These are phyloP conservation scores for Sisymbrium altissimum DNA, from an alignment of 345 rosid genomes.

Conservation along the genomic window DNA sequence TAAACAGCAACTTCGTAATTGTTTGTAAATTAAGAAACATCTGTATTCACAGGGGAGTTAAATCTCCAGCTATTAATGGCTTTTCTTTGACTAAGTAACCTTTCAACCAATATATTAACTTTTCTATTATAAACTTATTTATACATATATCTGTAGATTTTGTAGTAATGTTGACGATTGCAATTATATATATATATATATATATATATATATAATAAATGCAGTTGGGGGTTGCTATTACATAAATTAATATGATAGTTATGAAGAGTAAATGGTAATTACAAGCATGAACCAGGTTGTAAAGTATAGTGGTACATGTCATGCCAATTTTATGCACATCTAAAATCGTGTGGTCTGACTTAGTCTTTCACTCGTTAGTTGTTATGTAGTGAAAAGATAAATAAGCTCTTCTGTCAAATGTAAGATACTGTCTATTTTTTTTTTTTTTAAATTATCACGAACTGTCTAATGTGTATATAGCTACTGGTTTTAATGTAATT, in stretches of 20 bases:
- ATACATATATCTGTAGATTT: constrained; percentile 8
- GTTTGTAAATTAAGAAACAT: constrained; percentile 13
- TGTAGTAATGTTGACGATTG: constrained; percentile 14
- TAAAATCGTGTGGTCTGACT: background rate
- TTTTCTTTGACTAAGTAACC: constrained; percentile 33
- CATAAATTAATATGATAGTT: constrained; percentile 9
- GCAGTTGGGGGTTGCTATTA: constrained; percentile 31
- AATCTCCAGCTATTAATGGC: constrained; percentile 24
- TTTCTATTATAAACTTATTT: background rate
- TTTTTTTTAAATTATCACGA: background rate
- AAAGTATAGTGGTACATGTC: background rate
- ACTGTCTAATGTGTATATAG: background rate
- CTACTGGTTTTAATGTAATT: background rate
- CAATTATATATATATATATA: too few species aligned
- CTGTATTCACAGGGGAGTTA: background rate
- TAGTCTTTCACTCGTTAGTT: background rate
- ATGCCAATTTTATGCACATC: background rate
- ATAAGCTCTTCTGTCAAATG: background rate
- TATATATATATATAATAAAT: constrained; percentile 9
- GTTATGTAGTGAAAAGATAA: background rate
- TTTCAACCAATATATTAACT: constrained; percentile 27
- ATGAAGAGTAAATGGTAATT: constrained; percentile 18
- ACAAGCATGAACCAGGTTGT: constrained; percentile 2
- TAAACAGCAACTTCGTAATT: constrained; percentile 4
- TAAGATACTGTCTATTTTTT: background rate